Conservation (phyloP, 2,329 filamentous ascomycete genomes). For the Alternaria tenuissima region DNA sequence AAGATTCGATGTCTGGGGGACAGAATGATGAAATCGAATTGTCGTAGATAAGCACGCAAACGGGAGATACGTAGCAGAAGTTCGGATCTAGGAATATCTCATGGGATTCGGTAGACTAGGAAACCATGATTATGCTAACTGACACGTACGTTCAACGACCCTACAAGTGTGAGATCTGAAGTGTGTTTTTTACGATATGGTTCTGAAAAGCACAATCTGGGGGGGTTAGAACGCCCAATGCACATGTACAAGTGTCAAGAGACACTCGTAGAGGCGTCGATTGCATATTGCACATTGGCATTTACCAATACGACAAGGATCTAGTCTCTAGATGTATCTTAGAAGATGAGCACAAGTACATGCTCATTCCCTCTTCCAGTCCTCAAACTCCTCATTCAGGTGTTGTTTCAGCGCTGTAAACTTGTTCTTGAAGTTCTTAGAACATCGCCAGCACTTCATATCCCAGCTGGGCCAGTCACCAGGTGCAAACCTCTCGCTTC, state of each 20-base stretch:
- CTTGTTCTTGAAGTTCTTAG: constrained; percentile 73
- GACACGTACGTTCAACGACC: background rate
- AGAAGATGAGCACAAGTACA: background rate
- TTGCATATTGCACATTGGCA: background rate
- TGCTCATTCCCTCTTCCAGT: constrained; percentile 66
- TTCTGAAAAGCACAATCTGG: background rate
- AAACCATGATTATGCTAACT: background rate
- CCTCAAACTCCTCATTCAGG: constrained; percentile 75
- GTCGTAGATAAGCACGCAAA: background rate
- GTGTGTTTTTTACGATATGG: background rate
- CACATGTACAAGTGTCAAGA: background rate
- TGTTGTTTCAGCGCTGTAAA: constrained; percentile 80
- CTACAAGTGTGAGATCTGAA: background rate
- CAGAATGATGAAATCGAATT: background rate
- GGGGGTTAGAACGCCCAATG: background rate
- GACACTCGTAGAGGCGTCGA: background rate
- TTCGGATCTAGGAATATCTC: background rate
- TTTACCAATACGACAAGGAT: background rate
- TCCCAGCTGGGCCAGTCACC: constrained; percentile 69
- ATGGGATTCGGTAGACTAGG: background rate
- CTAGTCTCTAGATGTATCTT: background rate
- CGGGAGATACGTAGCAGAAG: background rate
- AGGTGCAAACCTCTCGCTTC: constrained; percentile 70
- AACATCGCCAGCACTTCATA: constrained; percentile 86
- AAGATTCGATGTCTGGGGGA: background rate